Evolutionary conservation across 192 early-diverging fungal species (phyloP).

Genomic region (Coemansia sp.): DNA sequence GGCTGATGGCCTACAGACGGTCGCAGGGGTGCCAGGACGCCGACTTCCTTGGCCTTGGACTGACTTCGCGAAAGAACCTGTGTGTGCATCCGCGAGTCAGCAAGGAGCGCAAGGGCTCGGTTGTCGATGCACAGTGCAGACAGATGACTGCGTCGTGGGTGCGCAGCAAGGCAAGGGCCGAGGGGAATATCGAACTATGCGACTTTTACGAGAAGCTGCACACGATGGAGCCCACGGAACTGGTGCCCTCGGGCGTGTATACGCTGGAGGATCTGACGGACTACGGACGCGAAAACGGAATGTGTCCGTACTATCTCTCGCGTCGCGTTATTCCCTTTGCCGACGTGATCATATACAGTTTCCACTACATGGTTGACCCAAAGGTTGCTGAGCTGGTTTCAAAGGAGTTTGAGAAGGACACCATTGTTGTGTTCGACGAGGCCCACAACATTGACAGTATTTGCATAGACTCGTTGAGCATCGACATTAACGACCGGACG

Average conservation of each 20-base stretch:
- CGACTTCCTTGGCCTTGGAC: slow-evolving; percentile 85
- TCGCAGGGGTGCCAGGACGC: slow-evolving; percentile 66
- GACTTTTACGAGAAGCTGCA: slow-evolving; percentile 82
- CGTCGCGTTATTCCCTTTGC: slow-evolving; percentile 83
- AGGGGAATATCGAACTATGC: slow-evolving; percentile 63
- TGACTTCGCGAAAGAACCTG: slow-evolving; percentile 91
- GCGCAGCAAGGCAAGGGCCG: slow-evolving; percentile 63
- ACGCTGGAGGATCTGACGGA: slow-evolving; percentile 93
- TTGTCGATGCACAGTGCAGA: slow-evolving; percentile 88
- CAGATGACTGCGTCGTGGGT: slow-evolving; percentile 94
- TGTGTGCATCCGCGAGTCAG: slow-evolving; percentile 90
- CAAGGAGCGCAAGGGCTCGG: slow-evolving; percentile 81
- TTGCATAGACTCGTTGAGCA: slow-evolving; percentile 95
- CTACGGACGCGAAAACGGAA: slow-evolving; percentile 67
- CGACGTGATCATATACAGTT: slow-evolving; percentile 97
- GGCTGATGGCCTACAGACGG: slow-evolving; percentile 83
- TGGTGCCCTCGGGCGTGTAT: slow-evolving; percentile 88
- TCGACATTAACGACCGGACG: slow-evolving; percentile 89
- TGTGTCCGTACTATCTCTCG: slow-evolving; percentile 95
- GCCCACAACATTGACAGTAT: slow-evolving; percentile 99
- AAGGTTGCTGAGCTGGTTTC: slow-evolving; percentile 98
- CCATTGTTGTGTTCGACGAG: slow-evolving; percentile 99
- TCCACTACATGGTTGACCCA: slow-evolving; percentile 99
- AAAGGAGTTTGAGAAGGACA: slow-evolving; percentile 89
- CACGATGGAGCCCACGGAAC: slow-evolving; percentile 52